A percentile compares a stretch with the other conserved stretches of the same genome.
Conservation (phyloP, 768 basidiomycete species). For the Tylopilus sp. region DNA sequence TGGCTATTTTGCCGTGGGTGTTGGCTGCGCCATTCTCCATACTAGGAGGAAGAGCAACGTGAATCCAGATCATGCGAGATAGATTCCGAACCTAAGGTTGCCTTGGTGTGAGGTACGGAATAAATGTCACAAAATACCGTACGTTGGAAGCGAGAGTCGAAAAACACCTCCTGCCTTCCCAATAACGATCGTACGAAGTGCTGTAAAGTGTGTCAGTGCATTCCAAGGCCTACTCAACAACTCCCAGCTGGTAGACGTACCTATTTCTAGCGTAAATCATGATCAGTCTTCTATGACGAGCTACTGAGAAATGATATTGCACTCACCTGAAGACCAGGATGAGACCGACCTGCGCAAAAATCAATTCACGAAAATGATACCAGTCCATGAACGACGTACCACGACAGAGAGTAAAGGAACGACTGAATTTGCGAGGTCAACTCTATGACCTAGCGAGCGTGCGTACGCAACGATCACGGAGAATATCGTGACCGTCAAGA, state of each 20-base stretch:
- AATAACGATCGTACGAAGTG: slow-evolving; percentile 84
- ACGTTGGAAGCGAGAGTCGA: slow-evolving; percentile 65
- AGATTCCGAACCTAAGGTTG: slow-evolving; percentile 60
- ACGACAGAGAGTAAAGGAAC: slow-evolving; percentile 88
- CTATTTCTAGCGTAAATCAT: slow-evolving; percentile 48
- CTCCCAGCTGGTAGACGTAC: slow-evolving; percentile 35
- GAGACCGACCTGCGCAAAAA: slow-evolving; percentile 64
- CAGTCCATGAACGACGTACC: slow-evolving; percentile 28
- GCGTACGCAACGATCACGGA: slow-evolving; percentile 59
- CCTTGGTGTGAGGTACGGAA: not conserved
- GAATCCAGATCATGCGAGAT: slow-evolving; percentile 75
- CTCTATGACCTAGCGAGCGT: slow-evolving; percentile 50
- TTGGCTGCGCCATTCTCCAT: slow-evolving; percentile 40
- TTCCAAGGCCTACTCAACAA: not conserved
- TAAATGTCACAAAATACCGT: slow-evolving; percentile 6
- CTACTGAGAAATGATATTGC: not conserved
- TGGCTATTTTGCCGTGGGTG: slow-evolving; percentile 52
- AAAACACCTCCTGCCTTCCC: slow-evolving; percentile 87
- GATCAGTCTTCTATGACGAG: not conserved
- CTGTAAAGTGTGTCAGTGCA: slow-evolving; percentile 33
- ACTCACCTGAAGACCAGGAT: slow-evolving; percentile 81
- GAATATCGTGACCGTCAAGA: slow-evolving; percentile 79
- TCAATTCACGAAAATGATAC: slow-evolving; percentile 1
- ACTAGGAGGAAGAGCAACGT: slow-evolving; percentile 66
- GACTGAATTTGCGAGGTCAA: slow-evolving; percentile 77